Evolutionary conservation across 2,329 filamentous ascomycete genomes (phyloP), one percentile per base, ranked within the genome.

Genomic region (Penicillium olsonii): DNA sequence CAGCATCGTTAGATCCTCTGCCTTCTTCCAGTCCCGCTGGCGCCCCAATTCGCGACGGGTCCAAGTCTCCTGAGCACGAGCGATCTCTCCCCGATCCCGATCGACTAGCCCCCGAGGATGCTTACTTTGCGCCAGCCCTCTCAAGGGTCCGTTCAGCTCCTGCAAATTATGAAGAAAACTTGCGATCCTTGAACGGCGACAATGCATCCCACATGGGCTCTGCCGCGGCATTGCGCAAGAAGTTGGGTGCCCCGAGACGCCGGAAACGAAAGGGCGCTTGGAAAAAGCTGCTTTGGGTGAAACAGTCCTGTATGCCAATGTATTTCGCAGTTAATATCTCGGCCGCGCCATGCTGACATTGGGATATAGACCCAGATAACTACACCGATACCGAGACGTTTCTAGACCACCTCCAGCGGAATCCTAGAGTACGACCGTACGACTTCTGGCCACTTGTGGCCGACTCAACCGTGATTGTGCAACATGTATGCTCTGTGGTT

Each of bases 231-330:
- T 57, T 76, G 50, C 66, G 72, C 52, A 67, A 79, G 24, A 78
- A 78, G 57, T 65, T 77, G 38, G 74, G 80, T 35, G 78, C 84
- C 15, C 87, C 84, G 57, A 76, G 83, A 41, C 88, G 85, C 59
- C 80, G 87, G 39, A 79, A 84, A 62, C 79, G 86, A 57, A 89
- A 86, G 65, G 83, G 84, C 42, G 83, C 83, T 10, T 97, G 92
- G 89, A 95, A 95, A 79, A 97, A 97, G 76, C 75, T 99, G 57
- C 81, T 99, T 47, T 99, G 94, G 94, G 92, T 99, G 66, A 96
- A 95, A 74, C 94, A 97, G 69, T 89, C 88, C 27, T 96, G 88
- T 92, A 76, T 57, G 84, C 73, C 17, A 48, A 27, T 17, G 8
- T 11, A 8, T 6, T 27, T 19, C 12, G 20, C 11, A 15, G 9